Conservation (phyloP, 345 rosid genomes). For the Bretschneidera sinensis region DNA sequence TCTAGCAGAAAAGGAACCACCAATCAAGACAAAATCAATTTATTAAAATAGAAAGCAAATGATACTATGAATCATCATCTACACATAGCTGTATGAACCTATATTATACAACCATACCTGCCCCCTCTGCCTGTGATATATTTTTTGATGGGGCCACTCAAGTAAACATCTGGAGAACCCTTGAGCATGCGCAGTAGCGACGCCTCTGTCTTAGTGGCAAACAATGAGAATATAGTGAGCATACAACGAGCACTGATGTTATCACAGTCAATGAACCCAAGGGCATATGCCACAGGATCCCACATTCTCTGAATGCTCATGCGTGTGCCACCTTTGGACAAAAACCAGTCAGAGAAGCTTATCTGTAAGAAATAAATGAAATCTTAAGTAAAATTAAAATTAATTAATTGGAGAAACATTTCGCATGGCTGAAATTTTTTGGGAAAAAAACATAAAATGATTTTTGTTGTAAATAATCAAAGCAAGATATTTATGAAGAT, state of each 20-base stretch:
- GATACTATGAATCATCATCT: neutral
- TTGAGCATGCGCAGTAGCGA: constrained; percentile 96
- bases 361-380: constrained; percentile 43
- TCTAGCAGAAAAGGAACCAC: constrained; percentile 21
- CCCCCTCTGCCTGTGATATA: constrained; percentile 87
- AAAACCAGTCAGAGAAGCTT: constrained; percentile 98
- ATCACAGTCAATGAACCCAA: constrained; percentile 97
- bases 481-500: no score
- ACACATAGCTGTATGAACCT: neutral
- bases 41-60: neutral
- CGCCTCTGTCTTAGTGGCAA: constrained; percentile 99
- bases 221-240: constrained; percentile 96
- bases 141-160: constrained; percentile 90
- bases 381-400: neutral
- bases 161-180: constrained; percentile 92
- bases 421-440: no score
- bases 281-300: constrained; percentile 99
- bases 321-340: constrained; percentile 94
- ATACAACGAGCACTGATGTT: constrained; percentile 98
- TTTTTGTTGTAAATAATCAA: no score
- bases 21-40: no score
- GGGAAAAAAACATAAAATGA: no score
- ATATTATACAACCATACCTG: constrained; percentile 40
- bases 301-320: constrained; percentile 92
- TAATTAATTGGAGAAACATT: no score